Conservation (phyloP, 805 yeast genomes). For the Saturnispora sanitii region DNA sequence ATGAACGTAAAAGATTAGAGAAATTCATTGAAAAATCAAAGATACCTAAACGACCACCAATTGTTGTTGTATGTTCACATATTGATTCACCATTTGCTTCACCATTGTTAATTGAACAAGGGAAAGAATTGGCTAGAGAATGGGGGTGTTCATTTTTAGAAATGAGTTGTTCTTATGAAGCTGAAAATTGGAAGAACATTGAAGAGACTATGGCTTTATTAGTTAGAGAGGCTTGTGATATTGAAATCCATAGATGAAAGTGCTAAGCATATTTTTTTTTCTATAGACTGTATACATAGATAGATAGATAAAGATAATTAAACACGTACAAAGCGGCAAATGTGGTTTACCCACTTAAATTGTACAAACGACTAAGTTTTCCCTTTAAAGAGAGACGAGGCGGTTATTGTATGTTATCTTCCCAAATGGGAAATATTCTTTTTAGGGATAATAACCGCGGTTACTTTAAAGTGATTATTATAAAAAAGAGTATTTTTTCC, state of each 20-base stretch:
- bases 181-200: slow-evolving; percentile 33
- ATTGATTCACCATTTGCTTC: slow-evolving; percentile 45
- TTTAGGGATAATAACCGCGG: too few species aligned
- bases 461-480: too few species aligned
- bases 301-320: too few species aligned
- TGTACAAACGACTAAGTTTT: too few species aligned
- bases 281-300: too few species aligned
- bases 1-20: slow-evolving; percentile 5
- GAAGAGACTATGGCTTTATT: slow-evolving; percentile 50
- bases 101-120: slow-evolving; percentile 49
- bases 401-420: too few species aligned
- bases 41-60: slow-evolving; percentile 42
- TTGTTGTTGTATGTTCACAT: slow-evolving; percentile 59
- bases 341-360: too few species aligned
- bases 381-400: too few species aligned
- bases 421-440: too few species aligned
- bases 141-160: slow-evolving; percentile 64
- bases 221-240: slow-evolving; percentile 36
- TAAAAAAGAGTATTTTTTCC: too few species aligned
- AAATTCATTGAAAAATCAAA: background rate
- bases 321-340: too few species aligned
- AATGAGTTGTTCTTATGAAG: slow-evolving; percentile 38
- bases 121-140: slow-evolving; percentile 42
- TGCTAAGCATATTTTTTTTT: too few species aligned
- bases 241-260: slow-evolving; percentile 1